Evolutionary conservation across 257 asterid genomes (phyloP), one percentile per base, ranked within the genome.

Genomic region (Plantago elongata): DNA sequence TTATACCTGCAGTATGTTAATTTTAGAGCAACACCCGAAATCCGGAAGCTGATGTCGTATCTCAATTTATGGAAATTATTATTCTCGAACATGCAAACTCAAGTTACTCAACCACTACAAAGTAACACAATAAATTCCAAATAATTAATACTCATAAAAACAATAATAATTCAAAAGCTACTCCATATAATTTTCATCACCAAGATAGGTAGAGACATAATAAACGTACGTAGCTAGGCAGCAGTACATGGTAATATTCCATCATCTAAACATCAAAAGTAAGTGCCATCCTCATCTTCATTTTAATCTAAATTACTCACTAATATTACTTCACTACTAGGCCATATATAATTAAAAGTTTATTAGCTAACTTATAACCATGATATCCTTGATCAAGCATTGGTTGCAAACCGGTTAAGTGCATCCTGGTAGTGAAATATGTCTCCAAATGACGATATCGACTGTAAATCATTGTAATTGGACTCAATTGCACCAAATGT

Each of bases 361-460:
- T n/a, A n/a, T n/a, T n/a, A n/a, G n/a, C n/a, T n/a, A n/a, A n/a
- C n/a, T n/a, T 22, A 22, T 22, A 22, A 22, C 27, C 27, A 22
- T 22, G 27, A 22, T 22, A 22, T 22, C 2, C n/a, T n/a, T 1
- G 0, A 9, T 63, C 68, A 68, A 43, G 60, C 72, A 60, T 75
- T 75, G 7, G 75, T 70, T 16, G 67, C 69, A 5, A 69, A 62
- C 13, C 63, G 44, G 49, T 54, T 62, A 7, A 66, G 61, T 69
- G 75, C 73, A 13, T 76, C 81, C 22, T 72, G 75, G 37, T 65
- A 72, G 15, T 69, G 69, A 54, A 69, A 72, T 40, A 72, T 61
- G 55, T 76, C 81, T 10, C 73, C 63, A 10, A 69, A 11, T 8
- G 54, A 5, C 15, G 45, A 66, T 3, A 38, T 9, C 9, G 30